A percentile compares a stretch with the other conserved stretches of the same genome.
Conservation (phyloP, 768 basidiomycete species). For the Lentinula guzmanii region DNA sequence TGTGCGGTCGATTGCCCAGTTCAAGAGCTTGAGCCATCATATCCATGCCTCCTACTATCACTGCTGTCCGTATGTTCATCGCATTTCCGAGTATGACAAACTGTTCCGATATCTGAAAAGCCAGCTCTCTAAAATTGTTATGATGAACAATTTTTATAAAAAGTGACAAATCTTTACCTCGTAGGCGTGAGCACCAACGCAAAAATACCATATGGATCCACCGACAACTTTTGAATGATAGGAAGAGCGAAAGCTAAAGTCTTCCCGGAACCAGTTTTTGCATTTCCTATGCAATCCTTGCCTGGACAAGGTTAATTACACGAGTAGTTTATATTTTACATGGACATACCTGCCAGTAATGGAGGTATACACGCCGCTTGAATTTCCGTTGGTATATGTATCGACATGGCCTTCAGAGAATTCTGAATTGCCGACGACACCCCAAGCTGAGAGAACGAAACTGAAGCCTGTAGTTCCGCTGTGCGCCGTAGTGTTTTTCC, state of each 20-base stretch:
- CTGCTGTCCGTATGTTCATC: constrained; percentile 76
- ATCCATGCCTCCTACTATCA: constrained; percentile 97
- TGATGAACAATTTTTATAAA: not conserved
- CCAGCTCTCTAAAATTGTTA: constrained; percentile 70
- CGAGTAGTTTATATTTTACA: not conserved
- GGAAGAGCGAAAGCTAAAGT: constrained; percentile 96
- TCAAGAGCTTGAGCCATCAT: constrained; percentile 93
- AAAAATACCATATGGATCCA: constrained; percentile 93
- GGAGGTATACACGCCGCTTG: constrained; percentile 89
- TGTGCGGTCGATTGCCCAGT: constrained; percentile 78
- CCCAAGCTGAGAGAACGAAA: constrained; percentile 52
- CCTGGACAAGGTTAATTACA: constrained; percentile 37
- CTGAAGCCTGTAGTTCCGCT: constrained; percentile 9
- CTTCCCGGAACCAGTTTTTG: constrained; percentile 97
- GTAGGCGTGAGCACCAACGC: constrained; percentile 94
- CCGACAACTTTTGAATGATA: constrained; percentile 81
- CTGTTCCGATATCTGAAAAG: constrained; percentile 96
- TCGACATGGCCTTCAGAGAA: constrained; percentile 79
- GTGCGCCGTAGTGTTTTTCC: not conserved
- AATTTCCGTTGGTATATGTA: constrained; percentile 77
- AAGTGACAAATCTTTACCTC: constrained; percentile 45
- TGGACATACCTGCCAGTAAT: constrained; percentile 62
- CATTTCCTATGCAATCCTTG: constrained; percentile 94
- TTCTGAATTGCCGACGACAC: constrained; percentile 53
- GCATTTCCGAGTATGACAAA: constrained; percentile 85